Base-by-base conservation (phyloP, 208 protist genomes). In the Trypanosoma avium region DNA sequence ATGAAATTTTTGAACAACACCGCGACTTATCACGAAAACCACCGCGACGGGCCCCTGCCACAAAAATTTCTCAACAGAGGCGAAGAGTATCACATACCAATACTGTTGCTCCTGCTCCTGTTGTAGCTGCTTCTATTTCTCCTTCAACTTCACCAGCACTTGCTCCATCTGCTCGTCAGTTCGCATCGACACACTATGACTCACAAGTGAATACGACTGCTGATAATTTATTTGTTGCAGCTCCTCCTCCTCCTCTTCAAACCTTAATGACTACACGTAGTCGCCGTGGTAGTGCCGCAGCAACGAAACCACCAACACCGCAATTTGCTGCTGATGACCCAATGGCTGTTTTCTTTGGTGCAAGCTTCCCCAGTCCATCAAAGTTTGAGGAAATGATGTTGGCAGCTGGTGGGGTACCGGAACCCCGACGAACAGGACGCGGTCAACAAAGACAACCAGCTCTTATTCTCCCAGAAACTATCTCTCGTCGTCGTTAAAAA, bases 351-450 rank as follows among this genome's bases (percentile, higher is more conserved):
- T 92, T 95, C 61, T 92, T 90, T 53, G 70, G 87, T 35, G 88
- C 83, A 3, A 83, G 77, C 40, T 95, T 95, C 56, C 84, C 85
- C 5, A 92, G 85, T 45, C 88, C 88, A 0, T 88, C 81, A 17
- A 90, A 95, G 81, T 95, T 95, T 62, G 85, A 95, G 15, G 83
- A 90, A 47, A 90, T 95, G 85, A 81, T 95, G 77, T 61, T 76
- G 70, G 80, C 86, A 47, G 79, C 88, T 0, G 88, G 88, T n/a
- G 82, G 82, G 4, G 29, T 92, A 19, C 73, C 81, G 19, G 79
- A 77, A 9, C 59, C 58, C 38, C 75, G 78, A 29, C 72, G 84
- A 12, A 68, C 66, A 17, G 70, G 71, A 10, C 58, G 79, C n/a
- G 70, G 60, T 27, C 61, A 72, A 26, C 54, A 67, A 22, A 57